Percentiles rank a stretch among this genome's conserved stretches.
phyloP scores from a whole-genome alignment of 2,329 filamentous ascomycete species.

The Rhynchosporium graminicola region DNA sequence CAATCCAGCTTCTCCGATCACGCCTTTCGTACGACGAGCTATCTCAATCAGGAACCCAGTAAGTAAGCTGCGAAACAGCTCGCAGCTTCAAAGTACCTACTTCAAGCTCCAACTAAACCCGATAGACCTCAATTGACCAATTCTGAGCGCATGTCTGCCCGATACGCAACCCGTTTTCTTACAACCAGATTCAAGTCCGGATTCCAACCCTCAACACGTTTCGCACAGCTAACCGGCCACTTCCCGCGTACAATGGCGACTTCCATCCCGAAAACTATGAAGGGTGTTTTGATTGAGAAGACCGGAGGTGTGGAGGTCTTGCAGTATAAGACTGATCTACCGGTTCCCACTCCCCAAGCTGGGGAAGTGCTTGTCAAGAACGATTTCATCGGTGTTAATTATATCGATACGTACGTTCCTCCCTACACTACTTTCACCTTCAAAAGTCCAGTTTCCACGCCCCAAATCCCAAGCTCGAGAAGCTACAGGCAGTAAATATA shows the following conservation, averaged over 20 bases:
- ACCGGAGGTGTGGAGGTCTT: constrained; percentile 73
- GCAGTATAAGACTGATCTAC: constrained; percentile 68
- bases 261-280: constrained; percentile 44
- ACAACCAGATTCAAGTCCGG: not conserved
- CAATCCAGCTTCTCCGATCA: not conserved
- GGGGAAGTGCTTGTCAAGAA: constrained; percentile 80
- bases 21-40: constrained; percentile 2
- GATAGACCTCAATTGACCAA: not conserved
- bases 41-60: not conserved
- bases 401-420: constrained; percentile 70
- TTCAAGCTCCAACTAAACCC: not conserved
- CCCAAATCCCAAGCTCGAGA: not conserved
- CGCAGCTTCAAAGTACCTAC: not conserved
- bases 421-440: not conserved
- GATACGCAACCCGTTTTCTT: constrained; percentile 19
- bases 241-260: constrained; percentile 25
- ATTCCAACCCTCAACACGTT: constrained; percentile 12
- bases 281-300: constrained; percentile 70
- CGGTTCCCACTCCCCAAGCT: constrained; percentile 67
- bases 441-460: not conserved
- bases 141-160: constrained; percentile 16
- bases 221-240: constrained; percentile 22
- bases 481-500: not conserved
- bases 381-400: constrained; percentile 79
- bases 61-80: not conserved